phyloP scores from a whole-genome alignment of 495 filamentous ascomycete species.

The Wilcoxina mikolae region DNA sequence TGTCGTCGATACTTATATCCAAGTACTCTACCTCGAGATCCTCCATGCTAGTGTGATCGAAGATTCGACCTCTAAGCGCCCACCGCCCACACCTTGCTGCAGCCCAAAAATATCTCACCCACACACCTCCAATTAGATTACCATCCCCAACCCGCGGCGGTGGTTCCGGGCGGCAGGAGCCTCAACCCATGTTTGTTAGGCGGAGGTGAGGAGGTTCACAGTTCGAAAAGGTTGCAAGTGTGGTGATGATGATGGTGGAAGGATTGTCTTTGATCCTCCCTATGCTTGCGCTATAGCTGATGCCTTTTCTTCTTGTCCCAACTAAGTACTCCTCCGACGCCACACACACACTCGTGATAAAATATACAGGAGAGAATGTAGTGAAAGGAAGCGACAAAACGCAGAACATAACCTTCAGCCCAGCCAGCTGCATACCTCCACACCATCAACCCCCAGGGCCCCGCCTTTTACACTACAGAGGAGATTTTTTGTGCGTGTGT shows the following conservation, averaged over 20 bases:
- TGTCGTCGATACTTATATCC: too few relatives aligned
- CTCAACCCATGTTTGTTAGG: neutral
- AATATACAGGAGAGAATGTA: conserved; percentile 2
- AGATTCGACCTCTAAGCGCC: conserved; percentile 2
- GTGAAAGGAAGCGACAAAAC: neutral
- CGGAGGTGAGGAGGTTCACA: neutral
- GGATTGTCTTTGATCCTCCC: neutral
- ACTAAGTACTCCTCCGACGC: neutral
- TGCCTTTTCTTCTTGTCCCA: neutral
- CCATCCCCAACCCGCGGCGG: neutral
- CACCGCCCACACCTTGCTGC: neutral
- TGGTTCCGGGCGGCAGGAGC: conserved; percentile 5
- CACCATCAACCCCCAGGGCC: neutral
- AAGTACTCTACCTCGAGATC: too few relatives aligned
- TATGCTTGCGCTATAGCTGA: neutral
- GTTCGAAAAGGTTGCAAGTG: neutral
- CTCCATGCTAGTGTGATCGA: too few relatives aligned
- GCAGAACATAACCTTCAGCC: neutral
- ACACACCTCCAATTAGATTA: neutral
- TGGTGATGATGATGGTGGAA: neutral
- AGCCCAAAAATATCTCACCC: neutral
- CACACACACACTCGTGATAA: neutral
- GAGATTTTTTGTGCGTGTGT: neutral
- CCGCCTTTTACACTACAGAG: neutral
- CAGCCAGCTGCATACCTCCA: neutral